Conservation (phyloP, 2,329 filamentous ascomycete genomes). For the Lecanicillium sp. region DNA sequence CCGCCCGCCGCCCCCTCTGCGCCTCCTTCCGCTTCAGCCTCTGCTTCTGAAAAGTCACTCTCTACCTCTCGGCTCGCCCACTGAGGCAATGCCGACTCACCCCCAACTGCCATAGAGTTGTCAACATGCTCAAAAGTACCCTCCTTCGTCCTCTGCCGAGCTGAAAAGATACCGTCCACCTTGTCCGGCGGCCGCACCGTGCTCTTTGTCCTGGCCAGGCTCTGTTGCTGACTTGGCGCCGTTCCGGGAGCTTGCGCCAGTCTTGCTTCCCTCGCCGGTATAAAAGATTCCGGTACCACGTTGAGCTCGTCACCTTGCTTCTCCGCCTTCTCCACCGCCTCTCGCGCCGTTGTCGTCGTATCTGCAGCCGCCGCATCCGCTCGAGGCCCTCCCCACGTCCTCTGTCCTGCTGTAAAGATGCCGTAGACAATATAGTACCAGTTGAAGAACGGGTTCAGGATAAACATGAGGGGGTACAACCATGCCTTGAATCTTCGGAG, state of each 20-base stretch:
- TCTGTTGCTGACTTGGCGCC: slow-evolving; percentile 23
- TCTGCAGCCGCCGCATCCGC: slow-evolving; percentile 83
- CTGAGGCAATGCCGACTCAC: slow-evolving; percentile 25
- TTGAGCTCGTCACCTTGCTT: slow-evolving; percentile 82
- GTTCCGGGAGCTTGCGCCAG: slow-evolving; percentile 19
- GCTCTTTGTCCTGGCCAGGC: slow-evolving; percentile 44
- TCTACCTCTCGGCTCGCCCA: slow-evolving; percentile 39
- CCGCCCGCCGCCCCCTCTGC: slow-evolving; percentile 49
- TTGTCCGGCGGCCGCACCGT: slow-evolving; percentile 66
- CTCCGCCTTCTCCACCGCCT: slow-evolving; percentile 79
- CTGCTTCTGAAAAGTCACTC: slow-evolving; percentile 54
- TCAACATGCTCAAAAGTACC: slow-evolving; percentile 66
- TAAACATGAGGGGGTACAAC: slow-evolving; percentile 93
- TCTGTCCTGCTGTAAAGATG: slow-evolving; percentile 87
- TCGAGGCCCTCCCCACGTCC: slow-evolving; percentile 92
- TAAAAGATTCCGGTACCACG: slow-evolving; percentile 81
- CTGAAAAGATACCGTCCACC: slow-evolving; percentile 73
- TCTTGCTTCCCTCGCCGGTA: slow-evolving; percentile 48
- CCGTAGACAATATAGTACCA: slow-evolving; percentile 98
- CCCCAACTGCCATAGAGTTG: slow-evolving; percentile 38
- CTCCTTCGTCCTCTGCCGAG: slow-evolving; percentile 59
- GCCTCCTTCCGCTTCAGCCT: slow-evolving; percentile 47
- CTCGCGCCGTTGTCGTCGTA: slow-evolving; percentile 64
- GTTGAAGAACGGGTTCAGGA: slow-evolving; percentile 94
- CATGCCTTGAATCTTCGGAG: slow-evolving; percentile 87